Evolutionary conservation across 148 eudicot genomes (phyloP), one percentile per base, ranked within the genome.

Genomic region (Oxyria digyna): DNA sequence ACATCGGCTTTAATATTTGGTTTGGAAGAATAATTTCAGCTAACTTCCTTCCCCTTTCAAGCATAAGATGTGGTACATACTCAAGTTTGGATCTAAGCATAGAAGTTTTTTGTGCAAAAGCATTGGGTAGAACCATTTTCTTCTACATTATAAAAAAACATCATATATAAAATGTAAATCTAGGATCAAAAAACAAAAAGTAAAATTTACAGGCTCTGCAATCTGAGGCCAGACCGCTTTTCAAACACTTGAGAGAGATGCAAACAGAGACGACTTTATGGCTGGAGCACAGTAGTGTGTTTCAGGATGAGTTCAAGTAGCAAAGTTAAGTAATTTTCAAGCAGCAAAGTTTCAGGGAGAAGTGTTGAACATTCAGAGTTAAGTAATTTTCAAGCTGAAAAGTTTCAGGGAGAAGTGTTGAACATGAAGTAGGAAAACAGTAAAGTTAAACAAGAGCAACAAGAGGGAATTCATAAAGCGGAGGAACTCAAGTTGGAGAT

Each of bases 391-490:
- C 80, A 86, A 67, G 86, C 89, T 21, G 95, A 89, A 12, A 88
- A 83, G 81, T 91, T 91, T 72, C 91, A 86, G 43, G 97, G 97
- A 42, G 97, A 88, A 75, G 67, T 91, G 54, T 43, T 83, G 52
- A 88, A 88, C 71, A 88, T 91, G 97, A 91, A 81, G 67, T 87
- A 83, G 29, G 95, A 91, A 75, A 91, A 88, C 74, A 80, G 78
- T 70, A 83, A 88, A 67, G 86, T 91, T 24, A 86, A 86, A 0
- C 75, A 82, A 71, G 88, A 88, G 63, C 77, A 88, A 26, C 79
- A 80, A 75, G 82, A 75, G 0, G 95, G 95, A 13, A 67, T 81
- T 62, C 75, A 82, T 41, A 75, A 81, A 0, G 91, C 79, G 10
- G 83, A 77, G 67, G 69, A 41, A 29, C 82, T 91, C 15, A 84